Conservation (phyloP, 495 filamentous ascomycete species). For the Trichoderma orchidacearum region DNA sequence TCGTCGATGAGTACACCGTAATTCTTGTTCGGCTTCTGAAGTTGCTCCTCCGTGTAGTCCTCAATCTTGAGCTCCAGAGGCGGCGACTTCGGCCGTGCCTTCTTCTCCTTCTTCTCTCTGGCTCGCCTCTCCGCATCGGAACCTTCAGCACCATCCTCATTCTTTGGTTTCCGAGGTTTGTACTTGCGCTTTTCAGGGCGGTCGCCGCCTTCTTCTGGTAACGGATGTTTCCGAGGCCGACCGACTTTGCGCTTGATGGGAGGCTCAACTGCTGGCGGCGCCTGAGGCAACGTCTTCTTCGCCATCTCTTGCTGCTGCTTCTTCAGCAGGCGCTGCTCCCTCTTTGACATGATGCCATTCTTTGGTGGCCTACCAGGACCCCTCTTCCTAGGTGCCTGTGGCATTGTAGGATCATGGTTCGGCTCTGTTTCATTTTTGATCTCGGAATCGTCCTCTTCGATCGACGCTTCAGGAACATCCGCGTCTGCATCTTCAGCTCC, state of each 20-base stretch:
- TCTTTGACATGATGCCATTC: slow-evolving; percentile 86
- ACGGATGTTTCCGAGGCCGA: slow-evolving; percentile 36
- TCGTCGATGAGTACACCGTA: slow-evolving; percentile 90
- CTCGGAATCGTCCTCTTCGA: slow-evolving; percentile 12
- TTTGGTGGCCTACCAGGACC: slow-evolving; percentile 84
- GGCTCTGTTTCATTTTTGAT: neutral
- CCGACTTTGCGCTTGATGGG: slow-evolving; percentile 48
- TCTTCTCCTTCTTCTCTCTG: slow-evolving; percentile 46
- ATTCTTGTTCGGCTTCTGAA: slow-evolving; percentile 71
- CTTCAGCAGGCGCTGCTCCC: slow-evolving; percentile 53
- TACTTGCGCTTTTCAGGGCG: slow-evolving; percentile 61
- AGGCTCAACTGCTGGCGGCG: slow-evolving; percentile 27
- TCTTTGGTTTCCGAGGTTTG: slow-evolving; percentile 57
- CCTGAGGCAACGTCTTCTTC: slow-evolving; percentile 29
- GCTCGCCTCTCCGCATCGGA: slow-evolving; percentile 31
- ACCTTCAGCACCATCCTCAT: slow-evolving; percentile 31
- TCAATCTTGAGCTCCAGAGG: slow-evolving; percentile 47
- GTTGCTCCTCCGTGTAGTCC: slow-evolving; percentile 71
- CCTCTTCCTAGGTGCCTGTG: slow-evolving; percentile 48
- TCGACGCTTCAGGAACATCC: slow-evolving; percentile 19
- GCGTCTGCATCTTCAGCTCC: slow-evolving; percentile 18
- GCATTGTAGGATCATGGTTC: slow-evolving; percentile 5
- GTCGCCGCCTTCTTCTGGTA: slow-evolving; percentile 41
- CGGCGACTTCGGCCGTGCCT: slow-evolving; percentile 42
- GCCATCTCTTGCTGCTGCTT: slow-evolving; percentile 41